phyloP scores from a whole-genome alignment of 2,329 filamentous ascomycete genomes.

The Fusarium protoensiforme region DNA sequence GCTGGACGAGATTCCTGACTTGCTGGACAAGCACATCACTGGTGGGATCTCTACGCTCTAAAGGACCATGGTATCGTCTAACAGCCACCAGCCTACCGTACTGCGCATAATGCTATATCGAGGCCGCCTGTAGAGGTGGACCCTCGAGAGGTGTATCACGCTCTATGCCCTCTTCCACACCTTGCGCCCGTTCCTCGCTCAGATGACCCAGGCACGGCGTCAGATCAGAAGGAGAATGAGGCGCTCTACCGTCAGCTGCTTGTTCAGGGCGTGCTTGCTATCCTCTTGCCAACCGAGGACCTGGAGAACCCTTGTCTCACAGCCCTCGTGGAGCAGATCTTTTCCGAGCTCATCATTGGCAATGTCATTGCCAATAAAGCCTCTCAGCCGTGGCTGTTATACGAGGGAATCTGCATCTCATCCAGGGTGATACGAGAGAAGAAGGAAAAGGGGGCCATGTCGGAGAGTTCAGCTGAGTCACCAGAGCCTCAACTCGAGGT shows the following conservation, averaged over 20 bases:
- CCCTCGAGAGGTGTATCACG: constrained; percentile 81
- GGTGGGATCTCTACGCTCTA: constrained; percentile 62
- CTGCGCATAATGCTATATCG: constrained; percentile 68
- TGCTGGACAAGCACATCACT: constrained; percentile 82
- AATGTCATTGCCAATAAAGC: constrained; percentile 83
- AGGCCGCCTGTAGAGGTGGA: constrained; percentile 70
- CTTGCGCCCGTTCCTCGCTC: constrained; percentile 79
- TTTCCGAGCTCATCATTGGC: constrained; percentile 90
- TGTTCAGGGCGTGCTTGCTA: constrained; percentile 82
- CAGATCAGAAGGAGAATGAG: constrained; percentile 80
- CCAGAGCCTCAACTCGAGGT: constrained; percentile 15
- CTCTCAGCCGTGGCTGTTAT: constrained; percentile 89
- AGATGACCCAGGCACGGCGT: constrained; percentile 60
- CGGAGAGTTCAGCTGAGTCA: constrained; percentile 21
- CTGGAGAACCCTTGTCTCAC: constrained; percentile 88
- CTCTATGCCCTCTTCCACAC: constrained; percentile 82
- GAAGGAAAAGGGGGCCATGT: constrained; percentile 32
- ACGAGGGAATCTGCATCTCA: constrained; percentile 83
- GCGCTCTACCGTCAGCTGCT: constrained; percentile 86
- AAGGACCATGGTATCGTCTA: constrained; percentile 15
- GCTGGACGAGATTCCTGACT: constrained; percentile 86
- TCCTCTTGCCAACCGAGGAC: constrained; percentile 92
- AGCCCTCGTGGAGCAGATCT: constrained; percentile 84
- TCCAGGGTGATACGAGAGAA: constrained; percentile 55
- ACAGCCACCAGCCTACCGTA: constrained; percentile 73